Evolutionary conservation across 192 early-diverging fungal species (phyloP).

Genomic region (Jimgerdemannia lactiflua): DNA sequence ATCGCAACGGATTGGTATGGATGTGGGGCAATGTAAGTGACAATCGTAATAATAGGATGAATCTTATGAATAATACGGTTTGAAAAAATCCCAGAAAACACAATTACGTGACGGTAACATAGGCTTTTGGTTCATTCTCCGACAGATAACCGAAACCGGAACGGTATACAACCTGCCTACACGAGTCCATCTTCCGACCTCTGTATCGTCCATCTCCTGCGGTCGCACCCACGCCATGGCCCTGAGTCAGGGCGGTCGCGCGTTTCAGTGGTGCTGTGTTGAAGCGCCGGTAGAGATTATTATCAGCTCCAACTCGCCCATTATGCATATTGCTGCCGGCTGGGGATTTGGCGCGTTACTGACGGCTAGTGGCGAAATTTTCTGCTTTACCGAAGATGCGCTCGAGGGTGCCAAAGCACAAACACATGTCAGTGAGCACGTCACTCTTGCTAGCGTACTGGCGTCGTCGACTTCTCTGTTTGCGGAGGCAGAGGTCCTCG

Average conservation of each 20-base stretch:
- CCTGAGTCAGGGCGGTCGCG: slow-evolving; percentile 8
- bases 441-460: too few species aligned
- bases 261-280: slow-evolving; percentile 24
- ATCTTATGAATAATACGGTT: too few species aligned
- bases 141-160: too few species aligned
- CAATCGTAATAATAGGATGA: too few species aligned
- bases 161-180: slow-evolving; percentile 3
- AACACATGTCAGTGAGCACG: too few species aligned
- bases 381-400: too few species aligned
- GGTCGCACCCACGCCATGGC: slow-evolving; percentile 29
- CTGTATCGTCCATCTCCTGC: slow-evolving; percentile 13
- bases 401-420: too few species aligned
- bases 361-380: background rate
- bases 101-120: too few species aligned
- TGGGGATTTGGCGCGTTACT: background rate
- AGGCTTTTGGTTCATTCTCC: too few species aligned
- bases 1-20: slow-evolving; percentile 25
- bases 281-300: background rate
- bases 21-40: slow-evolving; percentile 8
- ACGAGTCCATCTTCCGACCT: background rate
- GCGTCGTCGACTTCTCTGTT: too few species aligned
- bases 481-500: too few species aligned
- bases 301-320: background rate
- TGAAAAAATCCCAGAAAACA: too few species aligned
- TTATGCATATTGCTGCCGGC: background rate